Percentiles rank a stretch among this genome's conserved stretches.
These are phyloP conservation scores for Rugonectria rugulosa DNA, from an alignment of 2,329 filamentous ascomycete species.

Conservation along the genomic window DNA sequence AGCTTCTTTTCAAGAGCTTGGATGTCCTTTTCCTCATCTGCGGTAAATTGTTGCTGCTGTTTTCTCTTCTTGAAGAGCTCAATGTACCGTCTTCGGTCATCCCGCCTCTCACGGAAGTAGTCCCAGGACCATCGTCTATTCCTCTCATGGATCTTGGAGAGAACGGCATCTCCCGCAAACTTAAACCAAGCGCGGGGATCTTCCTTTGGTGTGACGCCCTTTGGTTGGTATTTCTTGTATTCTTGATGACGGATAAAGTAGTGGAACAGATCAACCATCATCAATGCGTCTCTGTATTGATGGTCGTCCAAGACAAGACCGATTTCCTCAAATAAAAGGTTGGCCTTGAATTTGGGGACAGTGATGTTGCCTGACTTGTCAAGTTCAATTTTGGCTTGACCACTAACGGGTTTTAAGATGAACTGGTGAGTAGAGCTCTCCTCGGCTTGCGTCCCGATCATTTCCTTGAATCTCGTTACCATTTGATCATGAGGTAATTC, in stretches of 20 bases:
- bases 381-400: constrained; percentile 91
- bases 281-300: constrained; percentile 95
- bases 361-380: constrained; percentile 88
- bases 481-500: constrained; percentile 77
- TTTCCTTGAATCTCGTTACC: constrained; percentile 76
- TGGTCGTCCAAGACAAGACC: constrained; percentile 97
- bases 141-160: constrained; percentile 92
- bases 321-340: constrained; percentile 94
- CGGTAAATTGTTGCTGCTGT: constrained; percentile 72
- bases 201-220: constrained; percentile 80
- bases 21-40: constrained; percentile 76
- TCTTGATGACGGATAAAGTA: constrained; percentile 98
- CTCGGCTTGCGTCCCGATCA: constrained; percentile 78
- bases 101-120: constrained; percentile 90
- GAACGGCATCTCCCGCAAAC: constrained; percentile 88
- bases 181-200: constrained; percentile 91
- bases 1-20: constrained; percentile 85
- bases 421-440: constrained; percentile 76
- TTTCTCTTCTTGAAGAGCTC: constrained; percentile 95
- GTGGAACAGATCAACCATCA: constrained; percentile 98
- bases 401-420: constrained; percentile 94
- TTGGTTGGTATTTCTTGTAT: constrained; percentile 91
- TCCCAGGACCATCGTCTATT: constrained; percentile 96
- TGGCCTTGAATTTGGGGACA: constrained; percentile 86
- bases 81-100: constrained; percentile 89